Evolutionary conservation across 2,329 filamentous ascomycete species (phyloP).

Genomic region (Scedosporium minutisporum): DNA sequence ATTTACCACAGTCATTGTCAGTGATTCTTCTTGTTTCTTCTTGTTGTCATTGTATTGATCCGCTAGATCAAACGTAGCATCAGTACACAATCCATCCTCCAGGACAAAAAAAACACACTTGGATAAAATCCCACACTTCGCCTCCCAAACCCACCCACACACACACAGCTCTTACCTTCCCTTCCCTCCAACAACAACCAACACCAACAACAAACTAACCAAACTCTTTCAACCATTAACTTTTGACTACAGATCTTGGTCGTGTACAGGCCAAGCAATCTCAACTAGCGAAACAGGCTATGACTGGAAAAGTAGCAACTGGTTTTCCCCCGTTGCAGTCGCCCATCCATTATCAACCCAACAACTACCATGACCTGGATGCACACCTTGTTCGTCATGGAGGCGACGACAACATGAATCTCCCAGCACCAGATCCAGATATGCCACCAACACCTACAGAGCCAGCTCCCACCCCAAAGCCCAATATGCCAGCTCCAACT

Average conservation of each 20-base stretch:
- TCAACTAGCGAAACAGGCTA: slow-evolving; percentile 15
- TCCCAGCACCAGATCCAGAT: neutral
- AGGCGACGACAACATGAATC: neutral
- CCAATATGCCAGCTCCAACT: neutral
- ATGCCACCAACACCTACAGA: neutral
- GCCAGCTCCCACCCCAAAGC: neutral
- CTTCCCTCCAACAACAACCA: neutral
- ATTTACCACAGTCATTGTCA: neutral
- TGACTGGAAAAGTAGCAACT: slow-evolving; percentile 8
- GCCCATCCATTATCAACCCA: neutral
- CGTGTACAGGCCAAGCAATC: slow-evolving; percentile 16
- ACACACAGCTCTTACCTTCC: neutral
- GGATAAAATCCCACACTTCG: neutral
- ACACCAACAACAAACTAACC: neutral
- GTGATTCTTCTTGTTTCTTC: too few species aligned
- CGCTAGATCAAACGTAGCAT: neutral
- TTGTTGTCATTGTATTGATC: neutral
- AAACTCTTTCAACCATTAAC: neutral
- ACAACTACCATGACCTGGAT: slow-evolving; percentile 4
- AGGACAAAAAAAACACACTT: neutral
- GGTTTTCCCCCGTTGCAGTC: neutral
- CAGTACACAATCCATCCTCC: neutral
- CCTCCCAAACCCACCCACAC: neutral
- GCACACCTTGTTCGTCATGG: neutral
- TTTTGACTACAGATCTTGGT: slow-evolving; percentile 12